These are phyloP conservation scores for Apiospora rasikravindrae DNA, from an alignment of 2,329 filamentous ascomycete genomes.

Conservation along the genomic window DNA sequence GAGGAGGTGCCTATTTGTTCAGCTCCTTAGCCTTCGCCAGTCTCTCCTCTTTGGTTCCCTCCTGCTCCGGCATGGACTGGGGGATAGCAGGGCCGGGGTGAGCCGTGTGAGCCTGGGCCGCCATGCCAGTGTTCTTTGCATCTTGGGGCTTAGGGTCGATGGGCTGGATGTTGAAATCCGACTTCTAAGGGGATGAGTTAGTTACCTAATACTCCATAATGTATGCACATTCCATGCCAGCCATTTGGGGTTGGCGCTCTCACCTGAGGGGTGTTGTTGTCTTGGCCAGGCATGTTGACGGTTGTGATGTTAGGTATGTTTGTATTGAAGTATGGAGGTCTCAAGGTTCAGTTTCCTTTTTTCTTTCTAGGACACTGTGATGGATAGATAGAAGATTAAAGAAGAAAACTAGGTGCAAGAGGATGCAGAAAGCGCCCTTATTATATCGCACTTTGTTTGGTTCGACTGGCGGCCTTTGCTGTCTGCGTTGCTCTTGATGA, in stretches of 20 bases:
- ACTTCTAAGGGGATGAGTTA: conserved; percentile 31
- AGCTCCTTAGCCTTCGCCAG: conserved; percentile 67
- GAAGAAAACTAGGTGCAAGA: neutral
- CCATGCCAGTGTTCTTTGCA: conserved; percentile 45
- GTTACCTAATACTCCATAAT: neutral
- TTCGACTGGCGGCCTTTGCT: neutral
- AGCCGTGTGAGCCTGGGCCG: conserved; percentile 53
- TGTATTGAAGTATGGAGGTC: neutral
- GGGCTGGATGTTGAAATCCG: conserved; percentile 45
- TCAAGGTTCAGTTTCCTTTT: neutral
- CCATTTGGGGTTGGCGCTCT: neutral
- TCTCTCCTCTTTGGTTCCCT: conserved; percentile 73
- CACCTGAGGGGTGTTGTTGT: conserved; percentile 19
- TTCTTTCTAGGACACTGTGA: neutral
- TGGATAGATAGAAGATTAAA: neutral
- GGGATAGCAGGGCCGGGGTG: conserved; percentile 63
- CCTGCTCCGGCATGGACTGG: conserved; percentile 58
- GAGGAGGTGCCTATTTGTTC: conserved; percentile 56
- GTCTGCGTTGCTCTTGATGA: conserved; percentile 30
- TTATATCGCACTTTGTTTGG: conserved; percentile 14
- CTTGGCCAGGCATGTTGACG: conserved; percentile 20
- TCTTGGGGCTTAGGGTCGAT: conserved; percentile 43
- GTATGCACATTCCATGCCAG: neutral
- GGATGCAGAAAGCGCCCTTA: neutral
- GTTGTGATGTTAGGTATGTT: neutral